A percentile compares a stretch with the other conserved stretches of the same genome.
phyloP scores from a whole-genome alignment of 176 grass and related monocot species.

The Pharus latifolius region DNA sequence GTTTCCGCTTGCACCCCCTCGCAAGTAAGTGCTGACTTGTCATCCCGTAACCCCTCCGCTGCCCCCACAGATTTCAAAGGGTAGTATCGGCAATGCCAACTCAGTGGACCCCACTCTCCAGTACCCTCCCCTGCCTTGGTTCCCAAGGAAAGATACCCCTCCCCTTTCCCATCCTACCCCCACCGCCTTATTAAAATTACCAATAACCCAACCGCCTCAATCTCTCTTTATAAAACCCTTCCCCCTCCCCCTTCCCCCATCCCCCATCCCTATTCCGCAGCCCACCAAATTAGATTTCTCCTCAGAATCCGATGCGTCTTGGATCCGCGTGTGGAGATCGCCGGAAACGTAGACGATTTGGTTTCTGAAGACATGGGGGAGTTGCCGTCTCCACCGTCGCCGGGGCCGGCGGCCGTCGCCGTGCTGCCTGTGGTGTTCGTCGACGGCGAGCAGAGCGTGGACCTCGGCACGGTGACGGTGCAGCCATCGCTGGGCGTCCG shows the following conservation, averaged over 20 bases:
- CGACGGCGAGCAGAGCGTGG: slow-evolving; percentile 50
- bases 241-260: too few species aligned
- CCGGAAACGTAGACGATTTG: neutral
- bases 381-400: neutral
- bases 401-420: neutral
- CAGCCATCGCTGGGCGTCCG: slow-evolving; percentile 23
- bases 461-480: slow-evolving; percentile 59
- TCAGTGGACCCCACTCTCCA: neutral
- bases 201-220: neutral
- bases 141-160: slow-evolving; percentile 35
- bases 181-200: neutral
- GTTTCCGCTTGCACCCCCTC: neutral
- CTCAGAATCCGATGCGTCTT: slow-evolving; percentile 9
- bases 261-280: neutral
- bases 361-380: slow-evolving; percentile 17
- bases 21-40: slow-evolving; percentile 14
- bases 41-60: neutral
- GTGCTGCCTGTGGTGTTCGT: slow-evolving; percentile 52
- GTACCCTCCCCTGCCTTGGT: slow-evolving; percentile 27
- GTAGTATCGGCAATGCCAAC: too few species aligned
- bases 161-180: neutral
- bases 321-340: neutral
- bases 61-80: too few species aligned
- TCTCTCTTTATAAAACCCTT: slow-evolving; percentile 5
- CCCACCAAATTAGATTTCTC: neutral